These are phyloP conservation scores for Kalanchoe fedtschenkoi DNA, from an alignment of 164 flowering plant genomes.

Conservation along the genomic window DNA sequence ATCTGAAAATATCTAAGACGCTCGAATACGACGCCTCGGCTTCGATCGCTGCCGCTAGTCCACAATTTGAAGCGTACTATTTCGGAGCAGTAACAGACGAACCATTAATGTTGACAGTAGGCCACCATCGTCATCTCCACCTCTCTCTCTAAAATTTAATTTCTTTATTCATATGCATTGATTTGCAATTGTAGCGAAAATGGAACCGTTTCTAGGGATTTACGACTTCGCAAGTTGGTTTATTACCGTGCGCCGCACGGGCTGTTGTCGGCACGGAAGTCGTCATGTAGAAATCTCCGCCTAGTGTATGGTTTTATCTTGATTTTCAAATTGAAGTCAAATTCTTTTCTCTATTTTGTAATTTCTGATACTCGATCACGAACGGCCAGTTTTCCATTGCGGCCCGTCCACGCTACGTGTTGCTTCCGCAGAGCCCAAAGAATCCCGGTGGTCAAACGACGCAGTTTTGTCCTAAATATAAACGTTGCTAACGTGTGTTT, in stretches of 20 bases:
- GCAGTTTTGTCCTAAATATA: too few species aligned
- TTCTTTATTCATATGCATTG: not conserved
- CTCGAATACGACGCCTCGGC: not conserved
- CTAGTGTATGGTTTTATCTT: not conserved
- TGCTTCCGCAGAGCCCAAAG: not conserved
- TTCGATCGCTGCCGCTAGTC: not conserved
- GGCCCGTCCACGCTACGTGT: not conserved
- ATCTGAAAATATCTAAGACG: not conserved
- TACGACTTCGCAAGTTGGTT: not conserved
- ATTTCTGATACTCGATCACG: not conserved
- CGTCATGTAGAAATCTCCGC: constrained; percentile 5
- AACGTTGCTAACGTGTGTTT: too few species aligned
- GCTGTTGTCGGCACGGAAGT: not conserved
- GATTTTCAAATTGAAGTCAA: not conserved
- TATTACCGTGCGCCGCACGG: not conserved
- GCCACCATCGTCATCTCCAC: not conserved
- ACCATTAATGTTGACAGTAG: not conserved
- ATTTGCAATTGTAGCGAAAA: not conserved
- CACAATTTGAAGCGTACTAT: not conserved
- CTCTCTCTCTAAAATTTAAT: not conserved
- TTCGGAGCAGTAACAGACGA: too few species aligned
- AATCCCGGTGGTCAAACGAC: too few species aligned
- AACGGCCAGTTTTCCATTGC: not conserved
- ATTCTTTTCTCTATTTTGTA: not conserved
- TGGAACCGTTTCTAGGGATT: not conserved